Evolutionary conservation across 192 early-diverging fungal genomes (phyloP).

Genomic region (Coemansia asiatica): DNA sequence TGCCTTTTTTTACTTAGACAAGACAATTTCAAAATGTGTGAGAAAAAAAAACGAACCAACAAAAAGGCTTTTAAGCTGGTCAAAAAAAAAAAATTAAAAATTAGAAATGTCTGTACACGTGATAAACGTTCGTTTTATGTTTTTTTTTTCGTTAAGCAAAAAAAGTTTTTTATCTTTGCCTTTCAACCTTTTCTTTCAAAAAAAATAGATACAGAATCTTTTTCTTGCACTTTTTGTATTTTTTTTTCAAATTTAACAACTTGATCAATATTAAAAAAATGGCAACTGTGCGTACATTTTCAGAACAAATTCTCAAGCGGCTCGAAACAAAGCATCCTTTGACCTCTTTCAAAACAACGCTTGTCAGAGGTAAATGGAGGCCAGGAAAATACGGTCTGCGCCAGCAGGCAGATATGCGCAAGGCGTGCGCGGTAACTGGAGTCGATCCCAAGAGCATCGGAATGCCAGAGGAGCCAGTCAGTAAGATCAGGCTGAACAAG

Average conservation of each 20-base stretch:
- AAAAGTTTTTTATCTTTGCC: background rate
- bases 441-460: constrained; percentile 59
- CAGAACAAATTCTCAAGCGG: constrained; percentile 31
- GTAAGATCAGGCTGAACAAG: constrained; percentile 51
- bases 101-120: background rate
- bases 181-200: background rate
- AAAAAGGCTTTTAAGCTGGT: too few species aligned
- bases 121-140: too few species aligned
- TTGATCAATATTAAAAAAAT: constrained; percentile 16
- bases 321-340: constrained; percentile 21
- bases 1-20: too few species aligned
- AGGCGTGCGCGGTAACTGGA: constrained; percentile 56
- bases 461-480: constrained; percentile 34
- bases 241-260: too few species aligned
- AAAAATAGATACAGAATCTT: background rate
- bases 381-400: constrained; percentile 55
- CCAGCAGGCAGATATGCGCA: constrained; percentile 63
- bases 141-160: background rate
- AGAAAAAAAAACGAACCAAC: too few species aligned
- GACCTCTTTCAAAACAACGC: constrained; percentile 37
- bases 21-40: too few species aligned
- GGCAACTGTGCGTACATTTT: constrained; percentile 48
- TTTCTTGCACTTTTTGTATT: constrained; percentile 1
- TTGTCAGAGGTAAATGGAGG: constrained; percentile 57
- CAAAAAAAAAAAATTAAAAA: too few species aligned